These are phyloP conservation scores for Trametes cinnabarina DNA, from an alignment of 768 basidiomycete species.

Conservation along the genomic window DNA sequence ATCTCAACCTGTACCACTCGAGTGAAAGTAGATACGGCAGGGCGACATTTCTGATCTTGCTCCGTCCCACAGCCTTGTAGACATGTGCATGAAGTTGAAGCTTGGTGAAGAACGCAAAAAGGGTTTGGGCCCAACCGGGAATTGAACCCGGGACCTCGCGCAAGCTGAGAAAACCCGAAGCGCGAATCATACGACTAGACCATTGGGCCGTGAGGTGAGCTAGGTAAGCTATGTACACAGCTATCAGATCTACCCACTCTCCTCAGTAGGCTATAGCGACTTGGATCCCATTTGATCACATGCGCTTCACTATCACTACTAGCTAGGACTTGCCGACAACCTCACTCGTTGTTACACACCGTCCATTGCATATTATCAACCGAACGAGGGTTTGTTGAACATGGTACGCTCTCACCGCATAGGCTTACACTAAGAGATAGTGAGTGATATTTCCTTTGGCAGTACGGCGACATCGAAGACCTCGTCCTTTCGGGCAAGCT, in stretches of 20 bases:
- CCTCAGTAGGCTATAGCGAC: too few relatives aligned
- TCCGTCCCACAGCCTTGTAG: too few relatives aligned
- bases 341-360: too few relatives aligned
- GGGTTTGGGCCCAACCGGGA: conserved; percentile 5
- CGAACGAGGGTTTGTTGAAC: neutral
- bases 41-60: too few relatives aligned
- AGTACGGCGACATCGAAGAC: conserved; percentile 55
- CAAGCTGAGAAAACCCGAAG: conserved; percentile 2
- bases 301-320: too few relatives aligned
- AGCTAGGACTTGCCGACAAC: too few relatives aligned
- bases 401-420: neutral
- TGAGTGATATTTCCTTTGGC: neutral
- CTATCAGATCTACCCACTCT: neutral
- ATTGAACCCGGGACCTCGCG: conserved; percentile 15
- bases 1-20: too few relatives aligned
- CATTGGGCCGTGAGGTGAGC: conserved; percentile 1
- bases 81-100: too few relatives aligned
- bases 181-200: conserved; percentile 15
- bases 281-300: neutral
- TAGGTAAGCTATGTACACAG: neutral
- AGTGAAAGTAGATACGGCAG: too few relatives aligned
- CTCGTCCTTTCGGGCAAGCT: conserved; percentile 77
- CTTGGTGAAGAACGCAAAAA: neutral
- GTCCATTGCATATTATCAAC: neutral
- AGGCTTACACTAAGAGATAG: neutral